These are phyloP conservation scores for Blastobotrys buckinghamii DNA, from an alignment of 1,139 yeast species.

Conservation along the genomic window DNA sequence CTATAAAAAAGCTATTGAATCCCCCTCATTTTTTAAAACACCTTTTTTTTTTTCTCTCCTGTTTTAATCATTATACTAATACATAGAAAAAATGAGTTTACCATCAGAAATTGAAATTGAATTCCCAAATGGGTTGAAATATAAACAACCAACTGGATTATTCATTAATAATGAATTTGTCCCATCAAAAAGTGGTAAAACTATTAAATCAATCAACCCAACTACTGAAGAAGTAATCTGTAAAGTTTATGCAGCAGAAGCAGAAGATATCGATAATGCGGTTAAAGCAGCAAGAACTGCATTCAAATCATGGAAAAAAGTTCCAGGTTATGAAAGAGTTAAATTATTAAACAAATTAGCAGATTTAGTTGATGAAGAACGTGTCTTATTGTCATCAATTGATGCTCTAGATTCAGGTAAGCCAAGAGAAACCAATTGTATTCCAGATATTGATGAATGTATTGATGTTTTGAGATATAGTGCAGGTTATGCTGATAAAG, in stretches of 20 bases:
- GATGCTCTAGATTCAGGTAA: constrained; percentile 62
- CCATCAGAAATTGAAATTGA: constrained; percentile 33
- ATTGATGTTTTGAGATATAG: constrained; percentile 47
- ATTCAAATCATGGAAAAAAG: constrained; percentile 44
- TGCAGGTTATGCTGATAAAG: constrained; percentile 83
- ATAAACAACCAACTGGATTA: constrained; percentile 70
- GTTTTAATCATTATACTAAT: background rate
- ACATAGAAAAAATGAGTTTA: constrained; percentile 6
- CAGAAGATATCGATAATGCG: constrained; percentile 54
- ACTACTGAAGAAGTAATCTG: constrained; percentile 48
- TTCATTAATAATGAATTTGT: constrained; percentile 80
- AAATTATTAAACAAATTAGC: constrained; percentile 45
- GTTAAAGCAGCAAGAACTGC: constrained; percentile 53
- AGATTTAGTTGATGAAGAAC: constrained; percentile 45
- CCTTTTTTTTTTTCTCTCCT: constrained; percentile 3
- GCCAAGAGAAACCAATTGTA: constrained; percentile 37
- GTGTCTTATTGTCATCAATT: constrained; percentile 46
- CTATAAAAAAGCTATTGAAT: background rate
- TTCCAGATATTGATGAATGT: constrained; percentile 55
- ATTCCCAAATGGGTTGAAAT: constrained; percentile 51
- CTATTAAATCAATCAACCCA: constrained; percentile 36
- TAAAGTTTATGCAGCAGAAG: constrained; percentile 49
- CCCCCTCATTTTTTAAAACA: background rate
- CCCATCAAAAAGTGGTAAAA: constrained; percentile 53
- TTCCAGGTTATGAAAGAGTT: constrained; percentile 43